Percentiles rank a stretch among this genome's conserved stretches.
phyloP scores from a whole-genome alignment of 441 rosid species.

The Syzygium syzygioides region DNA sequence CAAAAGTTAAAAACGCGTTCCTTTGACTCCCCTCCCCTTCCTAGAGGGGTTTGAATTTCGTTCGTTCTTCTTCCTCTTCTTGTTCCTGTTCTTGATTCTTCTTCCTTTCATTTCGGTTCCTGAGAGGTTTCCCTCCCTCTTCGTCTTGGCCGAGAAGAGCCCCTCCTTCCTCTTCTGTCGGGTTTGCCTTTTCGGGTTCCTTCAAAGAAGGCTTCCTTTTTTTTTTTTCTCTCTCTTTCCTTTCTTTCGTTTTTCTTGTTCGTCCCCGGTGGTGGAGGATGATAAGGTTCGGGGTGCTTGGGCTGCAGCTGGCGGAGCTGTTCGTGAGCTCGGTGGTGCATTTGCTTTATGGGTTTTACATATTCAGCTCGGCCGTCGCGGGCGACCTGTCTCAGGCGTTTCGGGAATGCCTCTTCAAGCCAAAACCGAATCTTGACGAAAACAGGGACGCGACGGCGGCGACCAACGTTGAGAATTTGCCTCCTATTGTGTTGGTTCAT shows the following conservation, averaged over 20 bases:
- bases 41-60: not conserved
- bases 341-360: conserved; percentile 73
- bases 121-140: not conserved
- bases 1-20: not conserved
- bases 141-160: not conserved
- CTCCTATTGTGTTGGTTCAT: conserved; percentile 93
- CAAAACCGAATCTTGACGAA: conserved; percentile 25
- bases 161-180: not conserved
- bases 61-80: not conserved
- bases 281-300: conserved; percentile 62
- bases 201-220: not conserved
- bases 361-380: conserved; percentile 82
- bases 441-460: not conserved
- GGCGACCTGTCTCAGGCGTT: conserved; percentile 62
- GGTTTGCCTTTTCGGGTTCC: not conserved
- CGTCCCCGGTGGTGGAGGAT: conserved; percentile 13
- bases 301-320: conserved; percentile 69
- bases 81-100: not conserved
- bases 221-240: not conserved
- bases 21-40: not conserved
- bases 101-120: not conserved
- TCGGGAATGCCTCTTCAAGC: conserved; percentile 46
- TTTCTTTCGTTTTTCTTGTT: not conserved
- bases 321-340: conserved; percentile 71
- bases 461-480: conserved; percentile 34